Base-by-base conservation (phyloP, 495 filamentous ascomycete genomes). In the Aspergillus nidulans region DNA sequence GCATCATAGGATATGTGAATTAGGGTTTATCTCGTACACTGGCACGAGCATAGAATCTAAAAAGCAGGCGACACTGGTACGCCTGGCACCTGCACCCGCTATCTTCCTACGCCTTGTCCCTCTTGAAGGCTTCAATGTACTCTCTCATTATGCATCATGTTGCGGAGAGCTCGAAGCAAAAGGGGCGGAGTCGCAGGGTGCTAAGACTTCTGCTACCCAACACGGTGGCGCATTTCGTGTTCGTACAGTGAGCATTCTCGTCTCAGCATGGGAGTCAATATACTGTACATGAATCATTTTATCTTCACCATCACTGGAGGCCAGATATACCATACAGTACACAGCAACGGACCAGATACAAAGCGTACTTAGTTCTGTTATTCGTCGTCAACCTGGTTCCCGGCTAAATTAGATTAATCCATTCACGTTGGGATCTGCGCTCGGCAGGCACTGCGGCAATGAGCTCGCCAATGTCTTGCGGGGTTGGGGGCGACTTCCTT, bases 401-500 rank as follows among this genome's bases (percentile, higher is more conserved):
- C 18, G n/a, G 28, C 28, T n/a, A 3, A 9, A 8, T 36, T 0
- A 30, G 19, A 19, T 18, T 38, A 19, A 36, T 48, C 45, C 45
- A 48, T 2, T 20, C 26, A 1, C 46, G 30, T 1, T 30, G 46
- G n/a, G 46, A 8, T 20, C 38, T 4, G 30, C 36, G 28, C 30
- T 49, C 46, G 28, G 16, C 1, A 4, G 23, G 36, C 5, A 23
- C 30, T 10, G 30, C 24, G 18, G 34, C 12, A 20, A 49, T 49
- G 28, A 49, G 46, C 18, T 49, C 46, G 18, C 46, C 46, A n/a
- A 49, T 38, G 30, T 49, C 46, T 23, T 49, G 36, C 30, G 28
- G 36, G 46, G 26, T 10, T 49, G 12, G 46, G n/a, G 16, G 46
- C 46, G 18, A 49, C 46, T 49, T 49, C 38, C 18, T 30, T 49